Percentiles rank a stretch among this genome's conserved stretches.
These are phyloP conservation scores for Arxiozyma telluris DNA, from an alignment of 1,139 yeast species.

Conservation along the genomic window DNA sequence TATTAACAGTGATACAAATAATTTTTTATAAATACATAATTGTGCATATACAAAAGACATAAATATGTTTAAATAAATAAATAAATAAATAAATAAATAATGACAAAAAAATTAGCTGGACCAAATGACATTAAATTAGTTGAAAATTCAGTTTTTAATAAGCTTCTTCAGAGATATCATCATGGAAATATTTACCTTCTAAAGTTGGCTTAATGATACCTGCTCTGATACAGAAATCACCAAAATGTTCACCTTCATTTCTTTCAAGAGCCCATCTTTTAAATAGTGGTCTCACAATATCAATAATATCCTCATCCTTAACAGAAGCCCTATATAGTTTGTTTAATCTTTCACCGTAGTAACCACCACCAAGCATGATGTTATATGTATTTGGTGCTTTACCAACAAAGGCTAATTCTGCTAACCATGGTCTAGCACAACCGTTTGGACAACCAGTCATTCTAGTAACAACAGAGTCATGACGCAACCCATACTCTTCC, in stretches of 20 bases:
- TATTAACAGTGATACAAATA: too few species aligned
- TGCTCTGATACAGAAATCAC: slow-evolving; percentile 80
- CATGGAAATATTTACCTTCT: slow-evolving; percentile 93
- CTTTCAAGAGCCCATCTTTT: slow-evolving; percentile 93
- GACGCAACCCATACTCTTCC: slow-evolving; percentile 89
- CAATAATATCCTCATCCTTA: slow-evolving; percentile 81
- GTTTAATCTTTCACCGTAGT: slow-evolving; percentile 86
- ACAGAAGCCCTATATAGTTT: slow-evolving; percentile 83
- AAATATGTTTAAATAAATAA: neutral
- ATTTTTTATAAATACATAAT: neutral
- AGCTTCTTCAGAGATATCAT: slow-evolving; percentile 78
- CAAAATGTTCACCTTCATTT: slow-evolving; percentile 86
- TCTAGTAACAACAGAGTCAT: slow-evolving; percentile 91
- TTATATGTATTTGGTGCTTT: slow-evolving; percentile 92
- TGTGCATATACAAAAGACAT: neutral
- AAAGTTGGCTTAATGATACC: slow-evolving; percentile 82
- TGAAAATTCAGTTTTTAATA: slow-evolving; percentile 8
- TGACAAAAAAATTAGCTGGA: too few species aligned
- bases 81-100: neutral
- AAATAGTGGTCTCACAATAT: slow-evolving; percentile 71
- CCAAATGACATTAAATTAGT: neutral
- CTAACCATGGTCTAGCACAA: slow-evolving; percentile 97
- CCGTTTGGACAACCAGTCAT: slow-evolving; percentile 99
- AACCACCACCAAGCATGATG: slow-evolving; percentile 94
- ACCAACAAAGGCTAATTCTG: slow-evolving; percentile 92